Conservation (phyloP, 139 green algal species). For the Monoraphidium neglectum region DNA sequence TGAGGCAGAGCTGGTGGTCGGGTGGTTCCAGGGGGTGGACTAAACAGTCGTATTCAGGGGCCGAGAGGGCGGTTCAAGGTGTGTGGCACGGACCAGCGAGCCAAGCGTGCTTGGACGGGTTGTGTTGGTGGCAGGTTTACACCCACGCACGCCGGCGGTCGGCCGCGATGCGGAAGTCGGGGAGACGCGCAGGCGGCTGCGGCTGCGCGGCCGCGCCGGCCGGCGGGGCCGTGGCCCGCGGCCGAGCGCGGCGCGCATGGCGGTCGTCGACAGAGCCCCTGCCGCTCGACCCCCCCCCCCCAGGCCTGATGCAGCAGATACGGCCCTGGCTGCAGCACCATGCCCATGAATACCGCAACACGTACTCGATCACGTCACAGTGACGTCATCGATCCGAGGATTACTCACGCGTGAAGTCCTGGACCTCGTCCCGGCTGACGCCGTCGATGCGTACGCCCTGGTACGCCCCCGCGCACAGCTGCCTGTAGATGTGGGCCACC, state of each 20-base stretch:
- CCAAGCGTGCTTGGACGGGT: not conserved
- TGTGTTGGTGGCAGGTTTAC: not conserved
- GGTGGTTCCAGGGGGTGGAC: not conserved
- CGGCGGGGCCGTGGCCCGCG: not conserved
- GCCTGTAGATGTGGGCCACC: slow-evolving; percentile 63
- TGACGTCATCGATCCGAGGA: not conserved
- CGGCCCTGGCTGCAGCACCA: not conserved
- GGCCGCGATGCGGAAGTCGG: no score
- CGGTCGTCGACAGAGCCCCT: not conserved
- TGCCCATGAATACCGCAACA: not conserved
- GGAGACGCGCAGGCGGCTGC: no score
- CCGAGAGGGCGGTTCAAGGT: not conserved
- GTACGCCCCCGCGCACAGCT: slow-evolving; percentile 53
- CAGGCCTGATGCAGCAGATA: not conserved
- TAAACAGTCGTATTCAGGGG: not conserved
- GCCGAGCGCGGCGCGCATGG: not conserved
- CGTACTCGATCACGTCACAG: not conserved
- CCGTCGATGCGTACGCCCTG: slow-evolving; percentile 55
- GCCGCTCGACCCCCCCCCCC: not conserved
- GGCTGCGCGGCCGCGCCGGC: no score
- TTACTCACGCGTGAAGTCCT: slow-evolving; percentile 77
- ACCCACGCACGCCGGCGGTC: not conserved
- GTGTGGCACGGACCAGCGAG: not conserved
- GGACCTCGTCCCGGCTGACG: slow-evolving; percentile 84
- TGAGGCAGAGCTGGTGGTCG: not conserved